A percentile compares a stretch with the other conserved stretches of the same genome.
phyloP scores from a whole-genome alignment of 164 flowering plant genomes.

The Dillenia turbinata region DNA sequence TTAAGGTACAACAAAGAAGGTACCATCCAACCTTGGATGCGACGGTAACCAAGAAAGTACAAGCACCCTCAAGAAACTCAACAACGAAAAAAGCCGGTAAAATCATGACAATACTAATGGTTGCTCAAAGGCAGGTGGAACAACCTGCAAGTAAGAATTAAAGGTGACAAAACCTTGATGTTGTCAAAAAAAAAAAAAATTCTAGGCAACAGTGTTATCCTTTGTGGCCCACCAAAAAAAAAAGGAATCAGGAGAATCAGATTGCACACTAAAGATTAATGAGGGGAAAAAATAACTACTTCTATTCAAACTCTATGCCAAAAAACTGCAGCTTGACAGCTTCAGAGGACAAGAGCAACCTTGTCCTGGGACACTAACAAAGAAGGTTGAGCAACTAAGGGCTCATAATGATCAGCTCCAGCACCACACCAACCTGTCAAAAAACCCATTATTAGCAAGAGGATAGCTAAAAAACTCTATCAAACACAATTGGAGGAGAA shows the following conservation, averaged over 20 bases:
- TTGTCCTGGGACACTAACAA: conserved; percentile 57
- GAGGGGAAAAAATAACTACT: conserved; percentile 11
- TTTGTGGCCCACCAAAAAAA: conserved; percentile 16
- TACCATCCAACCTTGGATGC: conserved; percentile 12
- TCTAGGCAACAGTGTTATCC: conserved; percentile 22
- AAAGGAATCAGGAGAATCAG: conserved; percentile 25
- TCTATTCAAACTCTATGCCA: conserved; percentile 28
- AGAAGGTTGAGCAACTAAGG: conserved; percentile 69
- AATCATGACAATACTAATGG: conserved; percentile 16
- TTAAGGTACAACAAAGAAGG: conserved; percentile 16
- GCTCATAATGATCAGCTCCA: conserved; percentile 97
- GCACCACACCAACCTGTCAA: conserved; percentile 94
- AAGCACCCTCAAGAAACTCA: conserved; percentile 13
- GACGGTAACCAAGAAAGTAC: conserved; percentile 12
- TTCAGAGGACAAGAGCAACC: conserved; percentile 70
- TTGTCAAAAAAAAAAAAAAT: conserved; percentile 14
- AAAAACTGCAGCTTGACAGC: conserved; percentile 33
- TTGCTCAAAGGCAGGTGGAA: conserved; percentile 23
- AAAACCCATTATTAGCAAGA: neutral
- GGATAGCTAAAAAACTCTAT: no score
- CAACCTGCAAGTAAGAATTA: conserved; percentile 24
- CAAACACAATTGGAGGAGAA: no score
- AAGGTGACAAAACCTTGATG: conserved; percentile 14
- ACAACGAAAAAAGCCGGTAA: conserved; percentile 21
- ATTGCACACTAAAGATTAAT: conserved; percentile 14